A percentile compares a stretch with the other conserved stretches of the same genome.
phyloP scores from a whole-genome alignment of 768 basidiomycete species.

The Royoungia palumana region DNA sequence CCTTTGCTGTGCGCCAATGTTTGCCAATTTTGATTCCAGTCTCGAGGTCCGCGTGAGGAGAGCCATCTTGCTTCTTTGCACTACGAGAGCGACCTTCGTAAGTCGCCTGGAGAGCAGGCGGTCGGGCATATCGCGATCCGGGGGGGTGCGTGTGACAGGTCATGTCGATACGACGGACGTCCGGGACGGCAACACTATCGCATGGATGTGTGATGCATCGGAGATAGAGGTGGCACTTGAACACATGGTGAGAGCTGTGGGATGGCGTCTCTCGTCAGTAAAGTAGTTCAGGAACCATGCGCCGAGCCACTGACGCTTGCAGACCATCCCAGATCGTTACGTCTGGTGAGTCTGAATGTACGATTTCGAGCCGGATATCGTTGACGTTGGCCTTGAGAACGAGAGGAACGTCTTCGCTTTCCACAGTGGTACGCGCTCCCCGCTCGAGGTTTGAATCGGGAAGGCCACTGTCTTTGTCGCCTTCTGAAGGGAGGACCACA shows the following conservation, averaged over 20 bases:
- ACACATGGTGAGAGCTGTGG: conserved; percentile 16
- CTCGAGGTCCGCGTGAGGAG: not conserved
- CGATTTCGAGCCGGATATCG: conserved; percentile 16
- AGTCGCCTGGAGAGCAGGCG: conserved; percentile 7
- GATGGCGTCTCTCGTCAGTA: not conserved
- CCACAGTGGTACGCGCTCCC: not conserved
- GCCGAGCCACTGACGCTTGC: conserved; percentile 13
- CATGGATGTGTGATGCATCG: conserved; percentile 15
- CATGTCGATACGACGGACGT: conserved; percentile 18
- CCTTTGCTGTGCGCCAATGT: conserved; percentile 13
- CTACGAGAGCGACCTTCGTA: conserved; percentile 7
- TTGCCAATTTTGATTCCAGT: conserved; percentile 24
- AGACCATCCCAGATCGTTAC: conserved; percentile 28
- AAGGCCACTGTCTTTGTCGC: not conserved
- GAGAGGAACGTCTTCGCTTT: not conserved
- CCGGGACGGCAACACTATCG: conserved; percentile 5
- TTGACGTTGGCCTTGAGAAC: not conserved
- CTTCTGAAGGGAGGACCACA: not conserved
- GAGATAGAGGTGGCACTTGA: conserved; percentile 25
- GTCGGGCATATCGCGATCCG: conserved; percentile 1
- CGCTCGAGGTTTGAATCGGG: not conserved
- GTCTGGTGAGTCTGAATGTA: conserved; percentile 9
- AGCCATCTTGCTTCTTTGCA: not conserved
- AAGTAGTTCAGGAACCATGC: not conserved
- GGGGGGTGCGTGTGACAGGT: conserved; percentile 15